These are phyloP conservation scores for Salvia splendens DNA, from an alignment of 257 asterid species.

Conservation along the genomic window DNA sequence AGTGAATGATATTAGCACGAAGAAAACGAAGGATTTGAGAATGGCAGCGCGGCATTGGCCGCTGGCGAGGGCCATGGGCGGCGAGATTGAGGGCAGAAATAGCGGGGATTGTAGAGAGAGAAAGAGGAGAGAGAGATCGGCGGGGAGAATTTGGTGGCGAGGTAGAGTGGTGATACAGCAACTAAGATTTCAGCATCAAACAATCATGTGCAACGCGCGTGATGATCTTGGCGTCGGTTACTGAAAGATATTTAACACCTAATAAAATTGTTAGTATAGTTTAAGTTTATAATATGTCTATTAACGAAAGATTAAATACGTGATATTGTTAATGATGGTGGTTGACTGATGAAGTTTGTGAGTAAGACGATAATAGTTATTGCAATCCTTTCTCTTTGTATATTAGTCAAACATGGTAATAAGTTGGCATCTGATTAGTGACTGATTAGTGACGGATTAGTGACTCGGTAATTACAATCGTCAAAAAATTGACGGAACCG, in stretches of 20 bases:
- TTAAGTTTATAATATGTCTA: background rate
- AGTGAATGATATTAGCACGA: conserved; percentile 44
- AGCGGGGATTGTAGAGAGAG: conserved; percentile 43
- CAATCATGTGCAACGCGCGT: conserved; percentile 30
- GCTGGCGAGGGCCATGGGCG: conserved; percentile 59
- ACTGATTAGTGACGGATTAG: too few species aligned
- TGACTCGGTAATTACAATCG: too few species aligned
- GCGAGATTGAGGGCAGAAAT: conserved; percentile 33
- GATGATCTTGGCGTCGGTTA: background rate
- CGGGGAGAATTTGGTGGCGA: conserved; percentile 47
- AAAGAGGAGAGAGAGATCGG: conserved; percentile 37
- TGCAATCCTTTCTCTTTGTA: too few species aligned
- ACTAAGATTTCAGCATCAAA: conserved; percentile 24
- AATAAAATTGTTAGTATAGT: background rate
- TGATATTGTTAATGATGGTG: too few species aligned
- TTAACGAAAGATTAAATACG: background rate
- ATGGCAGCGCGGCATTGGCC: conserved; percentile 43
- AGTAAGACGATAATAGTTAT: too few species aligned
- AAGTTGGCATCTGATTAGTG: too few species aligned
- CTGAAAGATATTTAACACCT: conserved; percentile 6
- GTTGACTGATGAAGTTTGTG: too few species aligned
- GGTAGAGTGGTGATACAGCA: conserved; percentile 39
- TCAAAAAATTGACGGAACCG: too few species aligned
- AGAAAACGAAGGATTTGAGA: conserved; percentile 36
- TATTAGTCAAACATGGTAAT: too few species aligned